phyloP scores from a whole-genome alignment of 2,329 filamentous ascomycete species.

The Diaporthe ampelina region DNA sequence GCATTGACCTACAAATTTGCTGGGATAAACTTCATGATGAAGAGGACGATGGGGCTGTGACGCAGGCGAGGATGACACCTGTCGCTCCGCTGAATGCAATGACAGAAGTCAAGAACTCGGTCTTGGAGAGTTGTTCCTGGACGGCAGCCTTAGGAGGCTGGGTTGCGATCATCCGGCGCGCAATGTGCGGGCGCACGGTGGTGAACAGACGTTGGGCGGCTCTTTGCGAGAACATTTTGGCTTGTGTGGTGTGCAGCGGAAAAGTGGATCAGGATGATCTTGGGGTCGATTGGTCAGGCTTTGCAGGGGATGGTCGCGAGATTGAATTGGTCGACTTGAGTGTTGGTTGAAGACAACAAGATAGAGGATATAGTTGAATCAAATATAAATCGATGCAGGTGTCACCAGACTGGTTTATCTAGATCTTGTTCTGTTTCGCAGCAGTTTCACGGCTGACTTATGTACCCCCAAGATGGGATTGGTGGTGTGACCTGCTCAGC shows the following conservation, averaged over 20 bases:
- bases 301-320: neutral
- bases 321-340: neutral
- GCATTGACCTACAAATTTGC: neutral
- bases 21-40: slow-evolving; percentile 1
- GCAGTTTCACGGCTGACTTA: slow-evolving; percentile 22
- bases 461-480: neutral
- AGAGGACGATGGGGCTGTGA: slow-evolving; percentile 12
- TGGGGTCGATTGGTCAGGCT: no score
- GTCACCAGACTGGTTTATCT: neutral
- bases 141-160: neutral
- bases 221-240: slow-evolving; percentile 32
- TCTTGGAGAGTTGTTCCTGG: slow-evolving; percentile 10
- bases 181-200: slow-evolving; percentile 9
- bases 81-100: slow-evolving; percentile 25
- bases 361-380: neutral
- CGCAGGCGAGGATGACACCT: slow-evolving; percentile 1
- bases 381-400: neutral
- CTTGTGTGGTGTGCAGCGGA: neutral
- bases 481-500: slow-evolving; percentile 24
- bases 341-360: neutral
- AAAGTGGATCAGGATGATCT: neutral
- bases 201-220: slow-evolving; percentile 29
- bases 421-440: neutral
- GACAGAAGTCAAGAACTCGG: neutral
- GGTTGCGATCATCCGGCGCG: slow-evolving; percentile 21